phyloP scores from a whole-genome alignment of 768 basidiomycete genomes.

The Phylloporus rhodoxanthus region DNA sequence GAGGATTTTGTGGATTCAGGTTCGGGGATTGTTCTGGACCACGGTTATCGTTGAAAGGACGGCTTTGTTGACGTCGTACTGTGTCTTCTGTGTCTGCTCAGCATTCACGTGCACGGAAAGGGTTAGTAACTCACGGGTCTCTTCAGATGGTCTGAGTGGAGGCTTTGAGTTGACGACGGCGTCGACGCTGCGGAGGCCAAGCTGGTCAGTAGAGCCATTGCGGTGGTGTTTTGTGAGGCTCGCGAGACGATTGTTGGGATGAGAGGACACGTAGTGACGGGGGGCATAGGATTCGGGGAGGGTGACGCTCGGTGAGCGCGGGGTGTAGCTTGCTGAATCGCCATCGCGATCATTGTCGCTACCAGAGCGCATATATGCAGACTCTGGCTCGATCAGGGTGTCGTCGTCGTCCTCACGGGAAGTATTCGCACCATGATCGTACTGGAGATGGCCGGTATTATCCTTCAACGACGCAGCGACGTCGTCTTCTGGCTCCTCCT shows the following conservation, averaged over 20 bases:
- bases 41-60: constrained; percentile 15
- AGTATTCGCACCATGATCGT: constrained; percentile 32
- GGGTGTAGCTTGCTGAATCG: constrained; percentile 56
- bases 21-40: constrained; percentile 19
- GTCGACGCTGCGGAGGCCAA: constrained; percentile 57
- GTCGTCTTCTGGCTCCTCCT: constrained; percentile 73
- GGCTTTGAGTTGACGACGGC: constrained; percentile 48
- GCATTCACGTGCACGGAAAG: constrained; percentile 5
- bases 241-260: constrained; percentile 26
- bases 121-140: constrained; percentile 24
- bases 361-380: constrained; percentile 30
- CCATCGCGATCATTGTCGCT: constrained; percentile 37
- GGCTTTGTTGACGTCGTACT: constrained; percentile 18
- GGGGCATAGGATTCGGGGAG: constrained; percentile 44
- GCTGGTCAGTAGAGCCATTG: constrained; percentile 54
- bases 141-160: constrained; percentile 21
- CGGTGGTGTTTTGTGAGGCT: constrained; percentile 46
- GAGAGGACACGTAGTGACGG: constrained; percentile 29
- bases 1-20: constrained; percentile 20
- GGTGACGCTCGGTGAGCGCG: constrained; percentile 59
- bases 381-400: constrained; percentile 40
- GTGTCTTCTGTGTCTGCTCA: constrained; percentile 21
- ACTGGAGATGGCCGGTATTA: constrained; percentile 35
- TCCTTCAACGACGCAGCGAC: constrained; percentile 33
- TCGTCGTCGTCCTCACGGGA: constrained; percentile 43